phyloP scores from a whole-genome alignment of 2,329 filamentous ascomycete species.

The Colletotrichum brevisporum region DNA sequence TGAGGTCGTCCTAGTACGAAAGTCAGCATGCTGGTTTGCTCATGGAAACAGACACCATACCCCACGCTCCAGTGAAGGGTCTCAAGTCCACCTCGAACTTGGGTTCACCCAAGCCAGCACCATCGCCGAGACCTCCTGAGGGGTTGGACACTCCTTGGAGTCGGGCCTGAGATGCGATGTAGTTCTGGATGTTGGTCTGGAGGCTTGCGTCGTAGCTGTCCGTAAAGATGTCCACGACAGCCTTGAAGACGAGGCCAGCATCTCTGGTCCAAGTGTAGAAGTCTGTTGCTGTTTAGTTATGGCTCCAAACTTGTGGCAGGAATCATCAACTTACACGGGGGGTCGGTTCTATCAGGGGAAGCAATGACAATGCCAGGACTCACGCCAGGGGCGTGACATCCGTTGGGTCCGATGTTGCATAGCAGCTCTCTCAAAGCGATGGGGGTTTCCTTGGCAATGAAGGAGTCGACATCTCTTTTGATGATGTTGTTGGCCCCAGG shows the following conservation, averaged over 20 bases:
- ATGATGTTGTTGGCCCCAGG: slow-evolving; percentile 57
- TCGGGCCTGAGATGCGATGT: slow-evolving; percentile 75
- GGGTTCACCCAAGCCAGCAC: slow-evolving; percentile 75
- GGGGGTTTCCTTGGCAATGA: slow-evolving; percentile 65
- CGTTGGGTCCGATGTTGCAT: slow-evolving; percentile 71
- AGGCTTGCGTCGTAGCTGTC: slow-evolving; percentile 70
- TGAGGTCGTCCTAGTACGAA: slow-evolving; percentile 74
- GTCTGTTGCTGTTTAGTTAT: slow-evolving; percentile 62
- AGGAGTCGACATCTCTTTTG: slow-evolving; percentile 66
- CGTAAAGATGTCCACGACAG: slow-evolving; percentile 75
- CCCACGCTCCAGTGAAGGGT: slow-evolving; percentile 79
- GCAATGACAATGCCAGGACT: slow-evolving; percentile 69
- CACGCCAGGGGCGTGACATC: slow-evolving; percentile 64
- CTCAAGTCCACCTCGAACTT: slow-evolving; percentile 78
- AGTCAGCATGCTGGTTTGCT: slow-evolving; percentile 11
- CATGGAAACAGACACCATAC: slow-evolving; percentile 43
- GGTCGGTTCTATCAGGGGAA: slow-evolving; percentile 66
- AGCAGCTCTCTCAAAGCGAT: slow-evolving; percentile 67
- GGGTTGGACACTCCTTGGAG: slow-evolving; percentile 79
- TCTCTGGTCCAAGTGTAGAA: slow-evolving; percentile 87
- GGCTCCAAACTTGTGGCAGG: background rate
- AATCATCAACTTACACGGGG: slow-evolving; percentile 64
- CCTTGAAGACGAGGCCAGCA: slow-evolving; percentile 78
- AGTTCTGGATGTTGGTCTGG: slow-evolving; percentile 75
- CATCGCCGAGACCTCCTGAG: slow-evolving; percentile 70